Evolutionary conservation across 345 rosid genomes (phyloP).

Genomic region (Lenwebbia sp.): DNA sequence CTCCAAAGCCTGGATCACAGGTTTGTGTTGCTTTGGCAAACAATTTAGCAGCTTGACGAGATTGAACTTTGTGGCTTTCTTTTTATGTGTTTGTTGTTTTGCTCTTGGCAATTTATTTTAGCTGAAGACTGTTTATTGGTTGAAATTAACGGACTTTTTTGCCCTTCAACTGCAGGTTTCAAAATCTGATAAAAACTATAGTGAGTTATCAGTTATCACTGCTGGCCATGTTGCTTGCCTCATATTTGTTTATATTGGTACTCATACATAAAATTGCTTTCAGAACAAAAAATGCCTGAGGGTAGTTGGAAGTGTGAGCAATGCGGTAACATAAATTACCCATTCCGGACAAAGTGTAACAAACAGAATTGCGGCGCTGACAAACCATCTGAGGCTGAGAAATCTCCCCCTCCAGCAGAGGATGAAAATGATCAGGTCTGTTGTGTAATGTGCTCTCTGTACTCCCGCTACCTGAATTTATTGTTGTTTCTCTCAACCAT

Average conservation of each 20-base stretch:
- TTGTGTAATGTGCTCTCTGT: conserved; percentile 25
- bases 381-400: conserved; percentile 53
- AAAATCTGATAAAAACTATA: background rate
- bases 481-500: background rate
- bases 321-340: conserved; percentile 92
- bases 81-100: background rate
- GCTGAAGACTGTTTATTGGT: background rate
- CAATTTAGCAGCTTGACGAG: background rate
- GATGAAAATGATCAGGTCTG: conserved; percentile 92
- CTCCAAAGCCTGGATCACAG: conserved; percentile 96
- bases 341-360: conserved; percentile 96
- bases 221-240: background rate
- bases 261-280: conserved; percentile 9
- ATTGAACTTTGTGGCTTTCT: background rate
- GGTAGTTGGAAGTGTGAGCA: conserved; percentile 99
- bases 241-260: background rate
- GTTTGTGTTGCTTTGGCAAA: conserved; percentile 25
- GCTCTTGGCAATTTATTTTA: background rate
- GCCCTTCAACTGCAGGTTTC: background rate
- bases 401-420: conserved; percentile 52
- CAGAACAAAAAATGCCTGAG: conserved; percentile 92
- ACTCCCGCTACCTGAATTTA: background rate
- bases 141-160: background rate
- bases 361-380: conserved; percentile 97
- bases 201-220: conserved; percentile 50